A percentile compares a stretch with the other conserved stretches of the same genome.
These are phyloP conservation scores for Bimuria novae-zelandiae DNA, from an alignment of 2,329 filamentous ascomycete species.

Conservation along the genomic window DNA sequence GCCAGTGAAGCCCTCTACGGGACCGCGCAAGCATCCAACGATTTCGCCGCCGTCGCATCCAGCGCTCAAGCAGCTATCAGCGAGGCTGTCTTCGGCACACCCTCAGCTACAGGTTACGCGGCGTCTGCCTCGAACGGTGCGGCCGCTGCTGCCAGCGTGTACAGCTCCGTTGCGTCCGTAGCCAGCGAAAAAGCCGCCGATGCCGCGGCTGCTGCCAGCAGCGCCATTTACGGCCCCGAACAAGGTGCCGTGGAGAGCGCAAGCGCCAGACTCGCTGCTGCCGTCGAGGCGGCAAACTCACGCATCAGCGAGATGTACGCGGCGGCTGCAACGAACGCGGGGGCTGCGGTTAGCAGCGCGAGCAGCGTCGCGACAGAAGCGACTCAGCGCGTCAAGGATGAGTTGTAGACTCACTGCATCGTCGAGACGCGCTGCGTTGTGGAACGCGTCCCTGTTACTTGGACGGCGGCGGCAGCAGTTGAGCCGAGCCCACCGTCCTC, in stretches of 20 bases:
- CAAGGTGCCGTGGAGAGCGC: slow-evolving; percentile 53
- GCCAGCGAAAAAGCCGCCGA: slow-evolving; percentile 49
- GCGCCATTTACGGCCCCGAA: slow-evolving; percentile 54
- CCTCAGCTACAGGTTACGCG: slow-evolving; percentile 51
- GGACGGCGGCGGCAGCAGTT: not conserved
- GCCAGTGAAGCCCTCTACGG: slow-evolving; percentile 62
- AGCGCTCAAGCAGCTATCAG: slow-evolving; percentile 61
- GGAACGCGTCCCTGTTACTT: not conserved
- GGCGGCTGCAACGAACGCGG: slow-evolving; percentile 45
- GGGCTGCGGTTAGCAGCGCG: slow-evolving; percentile 54
- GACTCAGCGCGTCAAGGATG: slow-evolving; percentile 56
- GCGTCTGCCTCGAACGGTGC: slow-evolving; percentile 53
- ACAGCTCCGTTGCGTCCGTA: slow-evolving; percentile 52
- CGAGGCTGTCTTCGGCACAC: slow-evolving; percentile 61
- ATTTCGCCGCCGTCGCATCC: slow-evolving; percentile 58
- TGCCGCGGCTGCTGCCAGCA: slow-evolving; percentile 46
- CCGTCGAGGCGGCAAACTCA: slow-evolving; percentile 52
- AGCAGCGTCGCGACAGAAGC: slow-evolving; percentile 42
- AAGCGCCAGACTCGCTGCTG: slow-evolving; percentile 47
- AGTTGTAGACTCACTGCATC: slow-evolving; percentile 48
- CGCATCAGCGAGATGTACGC: slow-evolving; percentile 48
- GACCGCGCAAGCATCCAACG: slow-evolving; percentile 57
- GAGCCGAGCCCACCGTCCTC: not conserved
- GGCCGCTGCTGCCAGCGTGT: slow-evolving; percentile 50
- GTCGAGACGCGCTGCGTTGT: not conserved